These are phyloP conservation scores for Malassezia sympodialis DNA, from an alignment of 1,284 basidiomycete species.

Conservation along the genomic window DNA sequence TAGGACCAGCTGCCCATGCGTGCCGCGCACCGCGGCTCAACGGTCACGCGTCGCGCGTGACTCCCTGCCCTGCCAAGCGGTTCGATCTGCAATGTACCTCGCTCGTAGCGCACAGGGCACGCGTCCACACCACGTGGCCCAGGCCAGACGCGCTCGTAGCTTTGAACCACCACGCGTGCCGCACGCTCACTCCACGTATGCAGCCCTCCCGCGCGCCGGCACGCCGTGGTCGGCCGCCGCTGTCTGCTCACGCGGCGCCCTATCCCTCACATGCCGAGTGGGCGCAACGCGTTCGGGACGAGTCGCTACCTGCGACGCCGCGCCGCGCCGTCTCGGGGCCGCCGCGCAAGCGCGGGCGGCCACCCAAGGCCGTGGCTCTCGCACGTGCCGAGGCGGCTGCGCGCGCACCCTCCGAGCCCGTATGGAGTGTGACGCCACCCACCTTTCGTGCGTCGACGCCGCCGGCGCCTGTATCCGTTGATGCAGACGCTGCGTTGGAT, in stretches of 20 bases:
- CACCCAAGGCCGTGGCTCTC: conserved; percentile 1
- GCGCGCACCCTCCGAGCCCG: not conserved
- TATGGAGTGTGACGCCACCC: conserved; percentile 1
- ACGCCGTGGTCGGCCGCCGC: conserved; percentile 7
- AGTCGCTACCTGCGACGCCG: not conserved
- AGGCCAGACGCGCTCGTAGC: not conserved
- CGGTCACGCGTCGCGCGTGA: not conserved
- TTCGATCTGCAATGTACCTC: not conserved
- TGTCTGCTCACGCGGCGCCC: not conserved
- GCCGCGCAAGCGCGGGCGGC: conserved; percentile 10
- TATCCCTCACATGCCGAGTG: not conserved
- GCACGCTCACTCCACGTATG: not conserved
- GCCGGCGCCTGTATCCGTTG: not conserved
- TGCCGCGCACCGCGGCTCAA: not conserved
- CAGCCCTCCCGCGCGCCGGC: conserved; percentile 4
- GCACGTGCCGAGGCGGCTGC: not conserved
- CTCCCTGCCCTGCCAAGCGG: not conserved
- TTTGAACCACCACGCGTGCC: not conserved
- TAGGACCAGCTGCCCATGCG: not conserved
- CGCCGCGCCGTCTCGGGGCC: not conserved
- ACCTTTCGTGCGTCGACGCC: not conserved
- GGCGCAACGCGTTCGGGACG: not conserved
- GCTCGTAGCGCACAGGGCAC: not conserved
- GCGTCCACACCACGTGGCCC: not conserved
- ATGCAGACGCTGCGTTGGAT: not conserved